Evolutionary conservation across 306 rosid genomes (phyloP).

Genomic region (Cicer judaicum): DNA sequence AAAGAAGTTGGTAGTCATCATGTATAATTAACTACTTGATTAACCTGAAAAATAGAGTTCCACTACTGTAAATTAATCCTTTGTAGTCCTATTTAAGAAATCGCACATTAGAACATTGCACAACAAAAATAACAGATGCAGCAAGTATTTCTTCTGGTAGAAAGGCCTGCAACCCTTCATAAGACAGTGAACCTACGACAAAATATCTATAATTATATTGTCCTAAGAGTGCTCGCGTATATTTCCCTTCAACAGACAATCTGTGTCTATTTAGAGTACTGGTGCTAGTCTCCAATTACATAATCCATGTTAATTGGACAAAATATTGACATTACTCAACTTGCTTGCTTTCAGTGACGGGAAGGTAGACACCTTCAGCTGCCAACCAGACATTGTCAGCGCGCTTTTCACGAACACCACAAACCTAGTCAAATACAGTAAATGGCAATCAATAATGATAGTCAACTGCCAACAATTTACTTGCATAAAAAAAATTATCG

Average conservation of each 20-base stretch:
- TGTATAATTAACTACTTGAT: neutral
- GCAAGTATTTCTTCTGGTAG: conserved; percentile 2
- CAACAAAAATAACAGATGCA: conserved; percentile 34
- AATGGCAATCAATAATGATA: conserved; percentile 15
- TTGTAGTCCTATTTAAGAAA: conserved; percentile 16
- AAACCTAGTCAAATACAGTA: conserved; percentile 62
- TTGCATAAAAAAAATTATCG: neutral
- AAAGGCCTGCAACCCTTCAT: conserved; percentile 34
- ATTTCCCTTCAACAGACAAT: conserved; percentile 40
- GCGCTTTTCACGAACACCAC: conserved; percentile 85
- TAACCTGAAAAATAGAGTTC: conserved; percentile 31
- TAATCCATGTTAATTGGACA: conserved; percentile 42
- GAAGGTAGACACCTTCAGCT: conserved; percentile 96
- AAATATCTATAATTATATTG: conserved; percentile 36
- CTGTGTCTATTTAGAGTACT: conserved; percentile 45
- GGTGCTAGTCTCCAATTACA: conserved; percentile 44
- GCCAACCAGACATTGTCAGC: conserved; percentile 95
- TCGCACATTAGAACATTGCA: conserved; percentile 28
- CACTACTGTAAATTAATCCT: conserved; percentile 1
- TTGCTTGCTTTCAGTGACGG: conserved; percentile 72
- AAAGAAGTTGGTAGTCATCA: conserved; percentile 14
- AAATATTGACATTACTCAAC: conserved; percentile 36
- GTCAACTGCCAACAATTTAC: conserved; percentile 22
- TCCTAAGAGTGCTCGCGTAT: conserved; percentile 35
- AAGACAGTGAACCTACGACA: conserved; percentile 31